Conservation (phyloP, 345 rosid genomes). For the Anastatica hierochuntica region DNA sequence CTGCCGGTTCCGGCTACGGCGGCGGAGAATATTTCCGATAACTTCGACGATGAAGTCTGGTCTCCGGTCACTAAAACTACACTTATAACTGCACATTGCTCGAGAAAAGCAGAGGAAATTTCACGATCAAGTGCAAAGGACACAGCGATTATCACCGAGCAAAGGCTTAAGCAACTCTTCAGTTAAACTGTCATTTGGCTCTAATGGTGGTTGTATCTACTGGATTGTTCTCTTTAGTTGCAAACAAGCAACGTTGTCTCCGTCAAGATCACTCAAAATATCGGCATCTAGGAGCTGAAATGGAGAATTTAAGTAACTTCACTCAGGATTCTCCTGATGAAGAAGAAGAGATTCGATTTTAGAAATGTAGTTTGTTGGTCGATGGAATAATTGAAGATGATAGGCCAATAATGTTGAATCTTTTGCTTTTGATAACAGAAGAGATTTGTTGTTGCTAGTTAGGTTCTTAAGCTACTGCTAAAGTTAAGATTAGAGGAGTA, state of each 20-base stretch:
- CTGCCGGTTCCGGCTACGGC: no score
- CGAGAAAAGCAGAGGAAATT: conserved; percentile 67
- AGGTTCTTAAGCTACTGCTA: no score
- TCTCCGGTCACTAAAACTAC: no score
- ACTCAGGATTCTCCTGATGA: conserved; percentile 79
- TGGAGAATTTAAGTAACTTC: conserved; percentile 39
- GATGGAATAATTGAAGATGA: no score
- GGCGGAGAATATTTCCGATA: no score
- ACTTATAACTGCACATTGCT: conserved; percentile 30
- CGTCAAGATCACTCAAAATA: conserved; percentile 33
- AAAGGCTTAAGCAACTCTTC: conserved; percentile 81
- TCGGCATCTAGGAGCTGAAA: conserved; percentile 59
- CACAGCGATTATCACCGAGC: conserved; percentile 77
- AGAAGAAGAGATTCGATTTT: conserved; percentile 25
- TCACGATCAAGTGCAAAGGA: conserved; percentile 63
- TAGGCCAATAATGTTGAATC: no score
- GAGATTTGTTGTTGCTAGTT: no score
- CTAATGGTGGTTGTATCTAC: conserved; percentile 44
- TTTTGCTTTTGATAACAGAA: no score
- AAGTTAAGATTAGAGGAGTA: no score
- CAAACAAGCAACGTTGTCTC: conserved; percentile 32
- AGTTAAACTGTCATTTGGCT: conserved; percentile 85
- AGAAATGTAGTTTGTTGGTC: no score
- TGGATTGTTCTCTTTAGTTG: conserved; percentile 39
- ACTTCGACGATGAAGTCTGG: no score